phyloP scores from a whole-genome alignment of 2,329 filamentous ascomycete genomes.

The Cladosporium halotolerans region DNA sequence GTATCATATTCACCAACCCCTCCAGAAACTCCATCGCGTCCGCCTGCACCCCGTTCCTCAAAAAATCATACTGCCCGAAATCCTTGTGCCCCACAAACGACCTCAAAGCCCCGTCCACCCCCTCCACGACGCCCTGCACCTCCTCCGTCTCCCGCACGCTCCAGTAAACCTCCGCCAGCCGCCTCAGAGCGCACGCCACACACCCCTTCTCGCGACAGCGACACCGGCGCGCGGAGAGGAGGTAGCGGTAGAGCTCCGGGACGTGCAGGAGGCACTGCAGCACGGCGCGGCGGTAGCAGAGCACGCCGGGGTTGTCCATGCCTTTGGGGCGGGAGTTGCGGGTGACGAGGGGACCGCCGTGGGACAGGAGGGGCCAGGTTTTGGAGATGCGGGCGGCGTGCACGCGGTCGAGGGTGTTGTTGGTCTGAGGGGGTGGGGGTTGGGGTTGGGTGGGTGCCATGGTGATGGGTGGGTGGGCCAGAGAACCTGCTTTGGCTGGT shows the following conservation, averaged over 20 bases:
- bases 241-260: conserved; percentile 7
- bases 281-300: conserved; percentile 14
- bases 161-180: conserved; percentile 12
- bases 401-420: neutral
- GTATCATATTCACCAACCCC: too few species aligned
- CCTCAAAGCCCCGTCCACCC: too few species aligned
- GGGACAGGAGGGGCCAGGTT: neutral
- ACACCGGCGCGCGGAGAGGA: neutral
- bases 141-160: too few species aligned
- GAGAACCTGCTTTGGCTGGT: too few species aligned
- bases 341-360: neutral
- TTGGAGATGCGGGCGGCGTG: conserved; percentile 1
- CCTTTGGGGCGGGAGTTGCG: neutral
- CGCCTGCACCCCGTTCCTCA: too few species aligned
- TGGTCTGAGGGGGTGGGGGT: too few species aligned
- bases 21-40: too few species aligned
- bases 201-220: neutral
- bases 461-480: too few species aligned
- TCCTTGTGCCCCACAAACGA: too few species aligned
- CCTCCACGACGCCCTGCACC: too few species aligned
- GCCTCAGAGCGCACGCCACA: conserved; percentile 12
- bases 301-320: neutral
- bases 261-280: conserved; percentile 13
- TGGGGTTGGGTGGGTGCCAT: too few species aligned
- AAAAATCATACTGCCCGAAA: too few species aligned